Conservation (phyloP, 495 filamentous ascomycete species). For the Penicillium alfredii region DNA sequence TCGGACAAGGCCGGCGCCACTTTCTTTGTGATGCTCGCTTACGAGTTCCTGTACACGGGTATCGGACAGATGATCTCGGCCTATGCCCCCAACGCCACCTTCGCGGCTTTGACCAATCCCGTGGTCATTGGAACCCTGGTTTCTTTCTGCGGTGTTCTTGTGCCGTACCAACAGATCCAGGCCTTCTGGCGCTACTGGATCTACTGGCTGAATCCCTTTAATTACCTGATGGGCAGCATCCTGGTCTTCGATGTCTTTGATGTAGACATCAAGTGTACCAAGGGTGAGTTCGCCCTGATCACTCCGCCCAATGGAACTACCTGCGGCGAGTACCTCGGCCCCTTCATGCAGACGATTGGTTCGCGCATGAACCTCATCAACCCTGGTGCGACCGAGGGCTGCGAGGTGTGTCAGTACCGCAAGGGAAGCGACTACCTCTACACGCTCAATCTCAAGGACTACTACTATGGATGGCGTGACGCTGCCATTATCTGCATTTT, state of each 20-base stretch:
- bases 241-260: slow-evolving; percentile 53
- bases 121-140: slow-evolving; percentile 51
- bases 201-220: slow-evolving; percentile 66
- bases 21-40: slow-evolving; percentile 51
- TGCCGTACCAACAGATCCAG: slow-evolving; percentile 42
- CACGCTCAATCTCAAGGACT: slow-evolving; percentile 33
- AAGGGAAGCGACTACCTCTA: slow-evolving; percentile 35
- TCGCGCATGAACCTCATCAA: slow-evolving; percentile 49
- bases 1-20: slow-evolving; percentile 46
- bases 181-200: slow-evolving; percentile 70
- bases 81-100: slow-evolving; percentile 51
- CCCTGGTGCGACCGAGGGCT: slow-evolving; percentile 45
- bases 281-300: slow-evolving; percentile 53
- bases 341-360: slow-evolving; percentile 43
- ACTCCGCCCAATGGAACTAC: slow-evolving; percentile 43
- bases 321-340: slow-evolving; percentile 53
- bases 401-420: slow-evolving; percentile 52
- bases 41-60: slow-evolving; percentile 50
- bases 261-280: slow-evolving; percentile 48
- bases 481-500: slow-evolving; percentile 41
- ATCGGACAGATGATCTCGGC: slow-evolving; percentile 59
- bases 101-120: slow-evolving; percentile 49
- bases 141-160: slow-evolving; percentile 48
- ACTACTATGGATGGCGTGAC: slow-evolving; percentile 42
- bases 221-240: slow-evolving; percentile 59